phyloP scores from a whole-genome alignment of 1,139 yeast genomes.

The Magnusiomyces fungicola region DNA sequence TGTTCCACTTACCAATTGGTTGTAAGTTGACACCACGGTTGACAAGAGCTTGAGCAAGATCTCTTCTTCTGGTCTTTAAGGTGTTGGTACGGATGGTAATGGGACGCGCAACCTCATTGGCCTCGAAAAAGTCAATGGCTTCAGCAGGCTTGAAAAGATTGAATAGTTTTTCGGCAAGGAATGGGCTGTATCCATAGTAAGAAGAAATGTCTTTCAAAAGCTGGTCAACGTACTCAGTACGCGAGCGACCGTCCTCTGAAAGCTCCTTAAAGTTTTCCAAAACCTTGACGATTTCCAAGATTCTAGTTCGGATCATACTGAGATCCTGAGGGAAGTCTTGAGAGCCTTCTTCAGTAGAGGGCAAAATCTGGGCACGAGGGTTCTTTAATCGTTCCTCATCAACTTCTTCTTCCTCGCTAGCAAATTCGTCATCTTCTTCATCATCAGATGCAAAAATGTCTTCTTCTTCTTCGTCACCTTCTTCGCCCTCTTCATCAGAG shows the following conservation, averaged over 20 bases:
- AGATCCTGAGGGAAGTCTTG: constrained; percentile 59
- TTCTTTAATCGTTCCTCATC: constrained; percentile 24
- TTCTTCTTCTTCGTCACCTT: constrained; percentile 5
- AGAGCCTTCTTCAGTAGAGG: constrained; percentile 51
- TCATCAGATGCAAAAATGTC: constrained; percentile 19
- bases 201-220: constrained; percentile 49
- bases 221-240: constrained; percentile 16
- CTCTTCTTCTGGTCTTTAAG: constrained; percentile 87
- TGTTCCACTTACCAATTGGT: constrained; percentile 97
- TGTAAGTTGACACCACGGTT: constrained; percentile 96
- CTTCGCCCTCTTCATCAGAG: constrained; percentile 28
- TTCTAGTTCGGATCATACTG: constrained; percentile 80
- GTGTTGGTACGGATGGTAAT: constrained; percentile 96
- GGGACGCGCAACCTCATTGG: constrained; percentile 95
- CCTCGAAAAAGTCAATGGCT: constrained; percentile 97
- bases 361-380: constrained; percentile 30
- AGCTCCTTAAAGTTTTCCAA: constrained; percentile 80
- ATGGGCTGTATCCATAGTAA: constrained; percentile 95
- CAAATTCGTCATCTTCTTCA: constrained; percentile 21
- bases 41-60: constrained; percentile 87
- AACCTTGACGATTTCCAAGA: constrained; percentile 93
- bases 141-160: constrained; percentile 88
- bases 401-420: constrained; percentile 23
- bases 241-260: constrained; percentile 55
- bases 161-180: constrained; percentile 87